phyloP scores from a whole-genome alignment of 148 eudicot species.

The Nepenthes gracilis region DNA sequence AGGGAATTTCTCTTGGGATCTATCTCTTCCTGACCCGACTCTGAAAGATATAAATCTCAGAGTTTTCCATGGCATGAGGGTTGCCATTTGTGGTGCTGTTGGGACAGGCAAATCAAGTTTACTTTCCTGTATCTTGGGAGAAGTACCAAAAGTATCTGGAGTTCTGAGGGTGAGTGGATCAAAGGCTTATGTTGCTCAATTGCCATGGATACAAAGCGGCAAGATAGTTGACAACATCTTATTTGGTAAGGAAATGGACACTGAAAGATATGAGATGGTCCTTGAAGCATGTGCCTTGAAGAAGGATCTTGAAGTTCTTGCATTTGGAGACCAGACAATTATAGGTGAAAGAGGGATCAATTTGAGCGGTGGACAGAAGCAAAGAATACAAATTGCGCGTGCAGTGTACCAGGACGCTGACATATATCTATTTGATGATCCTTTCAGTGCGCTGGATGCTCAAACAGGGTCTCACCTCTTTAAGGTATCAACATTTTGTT shows the following conservation, averaged over 20 bases:
- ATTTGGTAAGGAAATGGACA: constrained; percentile 36
- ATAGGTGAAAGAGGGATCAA: constrained; percentile 47
- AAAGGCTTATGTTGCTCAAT: constrained; percentile 45
- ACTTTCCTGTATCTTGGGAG: constrained; percentile 44
- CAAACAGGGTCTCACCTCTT: constrained; percentile 39
- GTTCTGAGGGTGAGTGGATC: constrained; percentile 25
- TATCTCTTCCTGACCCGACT: constrained; percentile 5
- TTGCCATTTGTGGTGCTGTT: constrained; percentile 37
- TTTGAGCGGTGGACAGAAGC: constrained; percentile 48
- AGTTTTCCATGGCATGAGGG: constrained; percentile 20
- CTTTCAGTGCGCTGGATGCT: constrained; percentile 48
- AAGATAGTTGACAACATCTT: constrained; percentile 44
- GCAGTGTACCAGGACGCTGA: constrained; percentile 44
- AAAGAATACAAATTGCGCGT: constrained; percentile 38
- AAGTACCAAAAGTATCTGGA: constrained; percentile 34
- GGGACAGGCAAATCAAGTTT: constrained; percentile 51
- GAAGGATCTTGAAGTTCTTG: constrained; percentile 34
- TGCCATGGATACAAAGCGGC: constrained; percentile 48
- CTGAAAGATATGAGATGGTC: constrained; percentile 20
- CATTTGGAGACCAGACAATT: constrained; percentile 32
- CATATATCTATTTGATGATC: constrained; percentile 40
- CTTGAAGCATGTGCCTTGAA: constrained; percentile 35
- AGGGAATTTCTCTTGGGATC: constrained; percentile 43
- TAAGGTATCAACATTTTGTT: constrained; percentile 14
- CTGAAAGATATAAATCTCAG: constrained; percentile 26